A percentile compares a stretch with the other conserved stretches of the same genome.
Conservation (phyloP, 2,329 filamentous ascomycete genomes). For the Colletotrichum eremochloae region DNA sequence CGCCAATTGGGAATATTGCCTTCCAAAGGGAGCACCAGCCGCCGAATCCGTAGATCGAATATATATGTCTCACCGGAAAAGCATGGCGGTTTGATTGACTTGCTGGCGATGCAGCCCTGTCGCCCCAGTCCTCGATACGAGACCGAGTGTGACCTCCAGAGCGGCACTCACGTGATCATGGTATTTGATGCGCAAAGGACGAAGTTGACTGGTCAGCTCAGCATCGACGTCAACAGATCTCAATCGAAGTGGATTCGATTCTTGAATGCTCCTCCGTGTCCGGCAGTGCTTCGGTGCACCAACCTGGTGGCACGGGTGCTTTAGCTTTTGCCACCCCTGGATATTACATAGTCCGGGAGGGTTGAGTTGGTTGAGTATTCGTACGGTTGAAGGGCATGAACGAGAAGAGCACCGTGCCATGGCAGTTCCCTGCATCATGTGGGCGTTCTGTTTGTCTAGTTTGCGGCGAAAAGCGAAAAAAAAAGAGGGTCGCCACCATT, state of each 20-base stretch:
- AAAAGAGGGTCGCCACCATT: neutral
- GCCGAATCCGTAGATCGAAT: neutral
- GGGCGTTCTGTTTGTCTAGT: slow-evolving; percentile 18
- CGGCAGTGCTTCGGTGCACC: slow-evolving; percentile 19
- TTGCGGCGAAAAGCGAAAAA: slow-evolving; percentile 6
- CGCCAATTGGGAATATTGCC: neutral
- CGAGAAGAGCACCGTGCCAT: slow-evolving; percentile 9
- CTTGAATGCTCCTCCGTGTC: slow-evolving; percentile 11
- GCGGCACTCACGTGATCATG: slow-evolving; percentile 17
- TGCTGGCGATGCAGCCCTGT: slow-evolving; percentile 13
- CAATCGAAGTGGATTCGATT: neutral
- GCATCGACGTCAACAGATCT: slow-evolving; percentile 18
- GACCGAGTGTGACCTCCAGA: neutral
- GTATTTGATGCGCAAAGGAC: neutral
- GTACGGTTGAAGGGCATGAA: neutral
- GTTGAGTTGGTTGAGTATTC: neutral
- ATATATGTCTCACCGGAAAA: neutral
- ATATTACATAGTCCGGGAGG: slow-evolving; percentile 3
- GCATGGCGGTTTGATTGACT: neutral
- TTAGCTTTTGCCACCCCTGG: slow-evolving; percentile 26
- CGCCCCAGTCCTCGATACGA: neutral
- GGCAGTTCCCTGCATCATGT: neutral
- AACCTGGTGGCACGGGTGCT: slow-evolving; percentile 29
- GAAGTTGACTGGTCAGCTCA: neutral
- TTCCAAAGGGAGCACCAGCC: neutral